These are phyloP conservation scores for Camelina hispida DNA, from an alignment of 345 rosid genomes.

Conservation along the genomic window DNA sequence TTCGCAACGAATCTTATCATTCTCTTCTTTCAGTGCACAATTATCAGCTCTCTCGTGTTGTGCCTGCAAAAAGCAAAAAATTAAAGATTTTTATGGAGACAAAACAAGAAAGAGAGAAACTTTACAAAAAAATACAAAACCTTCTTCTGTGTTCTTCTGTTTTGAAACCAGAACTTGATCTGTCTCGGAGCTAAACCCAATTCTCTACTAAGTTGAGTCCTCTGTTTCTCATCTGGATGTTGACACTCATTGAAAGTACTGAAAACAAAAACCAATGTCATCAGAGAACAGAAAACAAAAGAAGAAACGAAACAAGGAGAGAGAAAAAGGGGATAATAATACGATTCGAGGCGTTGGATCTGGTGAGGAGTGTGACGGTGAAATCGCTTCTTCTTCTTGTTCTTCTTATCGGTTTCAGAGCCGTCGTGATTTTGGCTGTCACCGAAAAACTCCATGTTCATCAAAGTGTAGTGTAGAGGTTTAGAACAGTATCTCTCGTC, in stretches of 20 bases:
- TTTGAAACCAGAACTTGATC: conserved; percentile 99
- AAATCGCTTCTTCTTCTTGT: conserved; percentile 78
- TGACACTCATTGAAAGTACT: conserved; percentile 94
- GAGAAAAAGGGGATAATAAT: conserved; percentile 14
- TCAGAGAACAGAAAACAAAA: background rate
- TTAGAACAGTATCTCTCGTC: background rate
- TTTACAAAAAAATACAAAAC: conserved; percentile 35
- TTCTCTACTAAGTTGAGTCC: conserved; percentile 82
- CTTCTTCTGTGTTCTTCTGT: conserved; percentile 97
- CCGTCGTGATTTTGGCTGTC: conserved; percentile 50
- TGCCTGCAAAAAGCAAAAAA: conserved; percentile 50
- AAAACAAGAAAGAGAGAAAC: background rate
- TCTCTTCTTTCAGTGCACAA: conserved; percentile 71
- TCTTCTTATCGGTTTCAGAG: conserved; percentile 52
- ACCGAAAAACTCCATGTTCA: conserved; percentile 52
- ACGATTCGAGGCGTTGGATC: conserved; percentile 96
- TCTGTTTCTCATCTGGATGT: conserved; percentile 98
- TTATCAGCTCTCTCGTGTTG: conserved; percentile 96
- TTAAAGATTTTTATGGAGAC: background rate
- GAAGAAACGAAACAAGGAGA: background rate
- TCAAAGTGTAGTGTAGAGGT: conserved; percentile 3
- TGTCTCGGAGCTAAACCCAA: conserved; percentile 86
- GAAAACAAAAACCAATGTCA: conserved; percentile 30
- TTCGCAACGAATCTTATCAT: conserved; percentile 95
- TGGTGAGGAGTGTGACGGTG: conserved; percentile 94